Evolutionary conservation across 768 basidiomycete species (phyloP), one percentile per base, ranked within the genome.

Genomic region (Hebeloma cylindrosporum): DNA sequence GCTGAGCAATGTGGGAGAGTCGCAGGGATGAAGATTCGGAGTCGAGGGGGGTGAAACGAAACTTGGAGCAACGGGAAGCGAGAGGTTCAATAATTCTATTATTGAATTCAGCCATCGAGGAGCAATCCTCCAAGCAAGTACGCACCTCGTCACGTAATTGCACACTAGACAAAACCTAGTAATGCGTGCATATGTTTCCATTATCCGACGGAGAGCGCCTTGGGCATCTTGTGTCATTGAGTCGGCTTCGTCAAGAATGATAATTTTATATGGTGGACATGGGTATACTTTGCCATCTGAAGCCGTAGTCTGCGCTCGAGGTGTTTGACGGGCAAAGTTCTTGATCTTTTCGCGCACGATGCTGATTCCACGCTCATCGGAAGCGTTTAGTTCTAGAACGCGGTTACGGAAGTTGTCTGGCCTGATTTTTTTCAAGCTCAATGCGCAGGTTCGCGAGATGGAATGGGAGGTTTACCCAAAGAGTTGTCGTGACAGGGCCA

Each of bases 181-280:
- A 61, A 98, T 98, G 44, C 88, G 79, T 13, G 91, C 91, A 59
- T 98, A 93, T n/a, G 84, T 94, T 67, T 99, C 96, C 96, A 99
- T 99, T 62, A 98, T 98, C n/a, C 96, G 81, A 30, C 96, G 78
- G 29, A 99, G 72, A 0, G 96, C 96, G 25, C 88, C 93, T 64
- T 99, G 96, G 4, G 96, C 96, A 61, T 99, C 96, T 68, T 98
- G 95, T 4, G 96, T 99, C 96, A 99, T 99, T 4, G 93, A 95
- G 64, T 99, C 96, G 16, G 96, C 96, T 68, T 99, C 96, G 58
- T 99, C 96, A 18, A 99, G 80, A 51, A 99, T 98, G 60, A 99
- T 87, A 52, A 99, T 95, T 64, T 99, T 99, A 74, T 91, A 99
- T 0, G 96, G 96, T 10, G 96, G 96, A 62, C 90, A 95, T 32